Evolutionary conservation across 495 filamentous ascomycete species (phyloP).

Genomic region (Penicillium paradoxum): DNA sequence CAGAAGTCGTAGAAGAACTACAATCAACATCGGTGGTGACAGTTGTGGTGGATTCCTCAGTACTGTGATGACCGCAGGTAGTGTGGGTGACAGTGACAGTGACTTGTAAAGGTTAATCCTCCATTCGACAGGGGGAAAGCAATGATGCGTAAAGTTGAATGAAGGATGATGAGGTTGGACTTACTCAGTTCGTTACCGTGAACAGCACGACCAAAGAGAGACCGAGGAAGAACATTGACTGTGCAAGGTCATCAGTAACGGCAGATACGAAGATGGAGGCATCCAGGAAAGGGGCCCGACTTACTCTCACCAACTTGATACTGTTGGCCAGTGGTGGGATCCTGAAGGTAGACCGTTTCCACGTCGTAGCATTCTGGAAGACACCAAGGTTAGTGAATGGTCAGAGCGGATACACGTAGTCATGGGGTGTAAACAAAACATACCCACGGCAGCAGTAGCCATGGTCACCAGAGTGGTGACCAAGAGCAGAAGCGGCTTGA

Average conservation of each 20-base stretch:
- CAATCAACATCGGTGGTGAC: slow-evolving; percentile 1
- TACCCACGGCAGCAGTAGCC: neutral
- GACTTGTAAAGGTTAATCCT: neutral
- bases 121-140: neutral
- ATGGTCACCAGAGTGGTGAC: neutral
- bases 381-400: neutral
- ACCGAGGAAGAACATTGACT: neutral
- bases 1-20: slow-evolving; percentile 3
- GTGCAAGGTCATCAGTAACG: neutral
- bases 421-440: neutral
- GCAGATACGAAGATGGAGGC: neutral
- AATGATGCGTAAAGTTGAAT: neutral
- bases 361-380: neutral
- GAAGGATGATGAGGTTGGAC: neutral
- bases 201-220: slow-evolving; percentile 2
- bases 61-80: neutral
- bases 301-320: neutral
- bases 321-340: slow-evolving; percentile 12
- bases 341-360: slow-evolving; percentile 1
- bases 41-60: neutral
- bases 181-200: neutral
- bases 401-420: neutral
- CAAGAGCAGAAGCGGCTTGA: slow-evolving; percentile 3
- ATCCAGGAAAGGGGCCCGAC: neutral
- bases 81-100: slow-evolving; percentile 16